These are phyloP conservation scores for Coemansia sp. DNA, from an alignment of 192 early-diverging fungal species.

Conservation along the genomic window DNA sequence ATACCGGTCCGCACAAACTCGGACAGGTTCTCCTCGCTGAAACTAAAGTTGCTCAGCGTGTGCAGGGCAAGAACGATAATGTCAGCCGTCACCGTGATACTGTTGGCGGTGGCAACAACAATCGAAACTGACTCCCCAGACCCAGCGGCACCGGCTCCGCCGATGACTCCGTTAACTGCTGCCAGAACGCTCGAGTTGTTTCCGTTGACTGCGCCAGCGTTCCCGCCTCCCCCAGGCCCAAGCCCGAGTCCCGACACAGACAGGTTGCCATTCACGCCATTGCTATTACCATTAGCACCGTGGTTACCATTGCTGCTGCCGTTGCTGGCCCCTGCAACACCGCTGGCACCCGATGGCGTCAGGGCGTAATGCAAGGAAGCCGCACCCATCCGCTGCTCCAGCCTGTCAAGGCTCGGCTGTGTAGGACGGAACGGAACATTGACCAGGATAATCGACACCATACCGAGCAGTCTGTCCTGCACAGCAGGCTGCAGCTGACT, in stretches of 20 bases:
- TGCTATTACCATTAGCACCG: constrained; percentile 44
- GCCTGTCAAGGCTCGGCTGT: constrained; percentile 25
- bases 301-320: too few relatives aligned
- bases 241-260: not conserved
- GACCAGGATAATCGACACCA: constrained; percentile 83
- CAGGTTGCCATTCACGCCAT: not conserved
- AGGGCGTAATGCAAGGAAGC: constrained; percentile 19
- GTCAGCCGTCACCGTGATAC: constrained; percentile 27
- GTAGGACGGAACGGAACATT: constrained; percentile 70
- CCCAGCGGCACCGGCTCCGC: not conserved
- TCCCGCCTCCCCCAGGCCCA: constrained; percentile 44
- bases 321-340: constrained; percentile 23
- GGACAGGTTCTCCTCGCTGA: constrained; percentile 78
- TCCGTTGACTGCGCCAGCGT: constrained; percentile 8
- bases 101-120: constrained; percentile 15
- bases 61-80: constrained; percentile 81
- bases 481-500: constrained; percentile 75
- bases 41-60: constrained; percentile 88
- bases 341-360: not conserved
- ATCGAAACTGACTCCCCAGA: constrained; percentile 14
- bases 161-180: not conserved
- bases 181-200: not conserved
- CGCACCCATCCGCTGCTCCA: constrained; percentile 30
- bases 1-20: constrained; percentile 89
- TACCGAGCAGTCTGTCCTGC: constrained; percentile 87